Percentiles rank a stretch among this genome's conserved stretches.
Conservation (phyloP, 345 rosid genomes). For the Adansonia digitata region DNA sequence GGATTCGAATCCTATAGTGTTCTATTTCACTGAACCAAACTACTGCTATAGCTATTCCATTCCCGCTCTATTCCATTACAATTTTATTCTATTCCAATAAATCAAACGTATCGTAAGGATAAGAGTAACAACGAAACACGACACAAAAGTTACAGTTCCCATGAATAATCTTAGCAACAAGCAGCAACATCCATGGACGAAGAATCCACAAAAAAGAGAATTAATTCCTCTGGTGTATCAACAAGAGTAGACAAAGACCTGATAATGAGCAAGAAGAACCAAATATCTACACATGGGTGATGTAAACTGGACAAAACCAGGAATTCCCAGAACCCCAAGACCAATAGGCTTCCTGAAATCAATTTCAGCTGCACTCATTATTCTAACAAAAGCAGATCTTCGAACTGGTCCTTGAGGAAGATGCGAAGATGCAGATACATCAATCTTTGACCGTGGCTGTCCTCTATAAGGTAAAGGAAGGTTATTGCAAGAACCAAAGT, state of each 20-base stretch:
- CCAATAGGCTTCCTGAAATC: constrained; percentile 82
- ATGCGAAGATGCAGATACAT: constrained; percentile 66
- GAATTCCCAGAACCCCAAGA: constrained; percentile 83
- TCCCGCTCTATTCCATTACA: too few species aligned
- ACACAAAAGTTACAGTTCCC: neutral
- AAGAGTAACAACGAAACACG: neutral
- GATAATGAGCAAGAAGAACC: constrained; percentile 97
- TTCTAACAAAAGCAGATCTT: constrained; percentile 61
- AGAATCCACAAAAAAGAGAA: neutral
- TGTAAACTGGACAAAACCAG: constrained; percentile 95
- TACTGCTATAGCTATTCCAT: too few species aligned
- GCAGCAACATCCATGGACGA: neutral
- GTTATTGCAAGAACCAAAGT: constrained; percentile 63
- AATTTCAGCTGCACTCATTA: constrained; percentile 87
- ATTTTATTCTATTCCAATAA: too few species aligned
- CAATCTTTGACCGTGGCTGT: constrained; percentile 89
- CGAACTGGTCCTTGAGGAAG: constrained; percentile 97
- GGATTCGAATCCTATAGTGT: too few species aligned
- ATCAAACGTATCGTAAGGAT: too few species aligned
- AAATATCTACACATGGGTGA: constrained; percentile 94
- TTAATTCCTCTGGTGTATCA: neutral
- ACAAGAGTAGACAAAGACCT: constrained; percentile 39
- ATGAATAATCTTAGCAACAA: neutral
- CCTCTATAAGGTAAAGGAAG: constrained; percentile 93
- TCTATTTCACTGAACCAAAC: too few species aligned